These are phyloP conservation scores for Suillus decipiens DNA, from an alignment of 768 basidiomycete genomes.

Conservation along the genomic window DNA sequence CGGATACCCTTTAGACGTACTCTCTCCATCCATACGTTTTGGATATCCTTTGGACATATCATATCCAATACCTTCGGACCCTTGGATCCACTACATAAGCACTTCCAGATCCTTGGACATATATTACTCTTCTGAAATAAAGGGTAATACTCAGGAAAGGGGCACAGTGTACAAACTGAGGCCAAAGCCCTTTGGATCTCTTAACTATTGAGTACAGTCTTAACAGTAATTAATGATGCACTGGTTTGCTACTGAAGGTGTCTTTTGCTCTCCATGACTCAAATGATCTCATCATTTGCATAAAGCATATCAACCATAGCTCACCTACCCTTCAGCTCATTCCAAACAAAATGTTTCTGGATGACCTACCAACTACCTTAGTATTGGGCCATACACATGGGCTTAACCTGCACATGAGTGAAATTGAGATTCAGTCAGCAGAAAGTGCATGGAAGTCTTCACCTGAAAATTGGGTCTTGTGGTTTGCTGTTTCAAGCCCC, in stretches of 20 bases:
- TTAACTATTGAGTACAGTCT: too few species aligned
- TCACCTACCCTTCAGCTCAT: slow-evolving; percentile 22
- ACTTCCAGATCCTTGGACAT: too few species aligned
- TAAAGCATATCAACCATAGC: slow-evolving; percentile 3
- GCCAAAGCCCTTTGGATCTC: too few species aligned
- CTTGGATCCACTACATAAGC: too few species aligned
- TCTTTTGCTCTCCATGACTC: slow-evolving; percentile 22
- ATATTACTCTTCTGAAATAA: too few species aligned
- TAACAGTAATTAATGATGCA: too few species aligned
- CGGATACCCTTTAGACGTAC: too few species aligned
- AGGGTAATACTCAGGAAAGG: too few species aligned
- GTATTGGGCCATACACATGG: slow-evolving; percentile 30
- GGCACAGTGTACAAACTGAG: too few species aligned
- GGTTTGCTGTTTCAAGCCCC: slow-evolving; percentile 14
- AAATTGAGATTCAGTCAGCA: slow-evolving; percentile 32
- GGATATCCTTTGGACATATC: too few species aligned
- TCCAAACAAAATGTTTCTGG: slow-evolving; percentile 21
- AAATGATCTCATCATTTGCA: slow-evolving; percentile 23
- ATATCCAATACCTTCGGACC: too few species aligned
- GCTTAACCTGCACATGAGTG: slow-evolving; percentile 27
- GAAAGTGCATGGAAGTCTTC: slow-evolving; percentile 27
- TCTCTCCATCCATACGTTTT: too few species aligned
- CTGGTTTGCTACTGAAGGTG: slow-evolving; percentile 18
- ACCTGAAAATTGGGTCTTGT: slow-evolving; percentile 29
- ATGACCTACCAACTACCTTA: slow-evolving; percentile 29